Evolutionary conservation across 768 basidiomycete genomes (phyloP), one percentile per base, ranked within the genome.

Genomic region (Lactarius vividus): DNA sequence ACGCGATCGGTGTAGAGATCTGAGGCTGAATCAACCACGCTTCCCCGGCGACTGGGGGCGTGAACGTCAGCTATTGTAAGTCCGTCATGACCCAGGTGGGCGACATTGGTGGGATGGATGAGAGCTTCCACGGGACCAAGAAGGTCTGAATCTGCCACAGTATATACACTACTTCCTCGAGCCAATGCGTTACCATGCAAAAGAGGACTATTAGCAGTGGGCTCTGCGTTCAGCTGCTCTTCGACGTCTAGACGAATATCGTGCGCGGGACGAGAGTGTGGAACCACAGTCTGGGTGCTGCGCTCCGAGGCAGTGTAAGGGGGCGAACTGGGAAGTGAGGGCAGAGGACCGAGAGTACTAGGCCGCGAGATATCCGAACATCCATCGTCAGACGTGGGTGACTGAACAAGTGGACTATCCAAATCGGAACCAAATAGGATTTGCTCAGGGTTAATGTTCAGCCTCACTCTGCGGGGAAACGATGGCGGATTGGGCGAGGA

Each of bases 1-100:
- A 16, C 42, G 23, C 49, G 56, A 54, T 62, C 20, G 23, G 57
- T 62, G 26, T 58, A 58, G 23, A 66, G 61, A 58, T 62, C 65
- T 15, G 65, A 66, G 20, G 31, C n/a, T 16, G 29, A 57, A 20
- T 10, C 3, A 15, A 31, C 13, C 10, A 52, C 4, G 28, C 28
- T 16, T n/a, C n/a, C 28, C 15, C 6, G 23, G 23, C 15, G 46
- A 42, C 33, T 53, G 39, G 6, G 1, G n/a, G 16, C 26, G 20
- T 9, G 3, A 26, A 26, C 13, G 49, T 16, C 49, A 26, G 49
- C 23, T 26, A 52, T 7, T 26, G 49, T 26, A 3, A 16, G 49
- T 26, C 23, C 44, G 20, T 49, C 56, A 37, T 57, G 62, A 26
- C 15, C 58, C 11, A 4, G 9, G 33, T 31, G n/a, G 42, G 7